Evolutionary conservation across 768 basidiomycete species (phyloP).

Genomic region (Leucocoprinus leucothites): DNA sequence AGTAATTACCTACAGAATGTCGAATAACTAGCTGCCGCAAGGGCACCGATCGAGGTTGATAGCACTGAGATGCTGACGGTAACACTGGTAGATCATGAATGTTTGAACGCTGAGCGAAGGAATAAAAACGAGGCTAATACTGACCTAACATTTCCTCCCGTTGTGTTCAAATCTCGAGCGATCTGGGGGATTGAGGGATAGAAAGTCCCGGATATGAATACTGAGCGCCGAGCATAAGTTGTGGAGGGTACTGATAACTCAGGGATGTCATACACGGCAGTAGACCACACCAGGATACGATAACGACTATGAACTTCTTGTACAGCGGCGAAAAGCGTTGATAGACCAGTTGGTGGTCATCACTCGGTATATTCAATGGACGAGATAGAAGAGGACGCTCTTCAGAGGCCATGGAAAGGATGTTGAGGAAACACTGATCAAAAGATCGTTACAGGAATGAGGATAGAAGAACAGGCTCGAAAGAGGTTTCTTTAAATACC

Average conservation of each 20-base stretch:
- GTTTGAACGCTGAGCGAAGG: neutral
- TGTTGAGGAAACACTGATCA: no score
- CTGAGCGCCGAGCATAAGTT: slow-evolving; percentile 28
- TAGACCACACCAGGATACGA: slow-evolving; percentile 60
- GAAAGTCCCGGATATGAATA: slow-evolving; percentile 67
- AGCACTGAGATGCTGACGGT: slow-evolving; percentile 35
- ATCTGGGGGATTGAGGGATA: slow-evolving; percentile 75
- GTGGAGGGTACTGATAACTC: neutral
- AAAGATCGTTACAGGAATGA: no score
- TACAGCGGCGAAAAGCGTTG: slow-evolving; percentile 48
- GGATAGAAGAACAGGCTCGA: no score
- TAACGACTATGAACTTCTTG: slow-evolving; percentile 52
- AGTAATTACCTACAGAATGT: slow-evolving; percentile 30
- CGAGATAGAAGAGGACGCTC: no score
- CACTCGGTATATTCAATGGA: no score
- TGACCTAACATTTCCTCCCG: slow-evolving; percentile 56
- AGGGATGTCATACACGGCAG: slow-evolving; percentile 44
- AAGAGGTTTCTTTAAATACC: no score
- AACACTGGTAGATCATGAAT: slow-evolving; percentile 19
- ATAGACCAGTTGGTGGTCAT: slow-evolving; percentile 39
- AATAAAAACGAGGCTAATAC: neutral
- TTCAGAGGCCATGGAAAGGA: no score
- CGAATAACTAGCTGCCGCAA: slow-evolving; percentile 33
- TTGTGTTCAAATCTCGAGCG: slow-evolving; percentile 57
- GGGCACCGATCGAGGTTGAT: slow-evolving; percentile 28